Percentiles rank a stretch among this genome's conserved stretches.
Evolutionary conservation across 2,329 filamentous ascomycete species (phyloP).

Genomic region (Alternaria infectoria): DNA sequence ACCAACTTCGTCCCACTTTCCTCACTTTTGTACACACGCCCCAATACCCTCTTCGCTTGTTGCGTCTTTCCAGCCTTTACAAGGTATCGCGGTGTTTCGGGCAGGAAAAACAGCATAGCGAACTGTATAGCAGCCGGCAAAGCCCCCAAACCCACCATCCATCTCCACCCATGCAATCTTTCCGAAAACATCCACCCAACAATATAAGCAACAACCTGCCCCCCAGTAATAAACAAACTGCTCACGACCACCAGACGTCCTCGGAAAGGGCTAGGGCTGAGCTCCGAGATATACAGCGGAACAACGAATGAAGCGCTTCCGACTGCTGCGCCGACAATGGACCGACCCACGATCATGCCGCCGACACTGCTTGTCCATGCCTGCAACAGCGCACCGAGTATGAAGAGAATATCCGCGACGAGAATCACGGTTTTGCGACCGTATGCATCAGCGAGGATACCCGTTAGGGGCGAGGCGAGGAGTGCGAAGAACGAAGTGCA

Average conservation of each 20-base stretch:
- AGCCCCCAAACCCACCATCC: constrained; percentile 88
- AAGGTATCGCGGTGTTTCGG: constrained; percentile 89
- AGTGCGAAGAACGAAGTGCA: constrained; percentile 65
- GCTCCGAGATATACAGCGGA: constrained; percentile 79
- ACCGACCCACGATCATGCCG: constrained; percentile 71
- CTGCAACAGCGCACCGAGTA: constrained; percentile 71
- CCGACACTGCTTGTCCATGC: constrained; percentile 64
- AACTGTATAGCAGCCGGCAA: constrained; percentile 76
- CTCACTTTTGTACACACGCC: constrained; percentile 63
- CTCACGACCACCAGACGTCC: constrained; percentile 83
- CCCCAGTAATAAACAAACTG: constrained; percentile 82
- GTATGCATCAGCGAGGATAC: constrained; percentile 69
- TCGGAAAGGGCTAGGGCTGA: constrained; percentile 76
- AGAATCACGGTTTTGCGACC: constrained; percentile 86
- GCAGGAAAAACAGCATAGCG: constrained; percentile 72
- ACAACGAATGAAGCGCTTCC: constrained; percentile 82
- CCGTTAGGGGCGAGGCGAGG: constrained; percentile 61
- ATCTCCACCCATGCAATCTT: constrained; percentile 73
- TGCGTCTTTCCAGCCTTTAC: constrained; percentile 68
- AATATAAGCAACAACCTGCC: constrained; percentile 87
- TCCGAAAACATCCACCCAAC: constrained; percentile 75
- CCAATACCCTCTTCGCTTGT: constrained; percentile 70
- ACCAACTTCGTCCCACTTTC: constrained; percentile 53
- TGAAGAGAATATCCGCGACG: constrained; percentile 66
- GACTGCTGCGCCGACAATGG: constrained; percentile 74